Evolutionary conservation across 768 basidiomycete genomes (phyloP).

Genomic region (Trametopsis cervina): DNA sequence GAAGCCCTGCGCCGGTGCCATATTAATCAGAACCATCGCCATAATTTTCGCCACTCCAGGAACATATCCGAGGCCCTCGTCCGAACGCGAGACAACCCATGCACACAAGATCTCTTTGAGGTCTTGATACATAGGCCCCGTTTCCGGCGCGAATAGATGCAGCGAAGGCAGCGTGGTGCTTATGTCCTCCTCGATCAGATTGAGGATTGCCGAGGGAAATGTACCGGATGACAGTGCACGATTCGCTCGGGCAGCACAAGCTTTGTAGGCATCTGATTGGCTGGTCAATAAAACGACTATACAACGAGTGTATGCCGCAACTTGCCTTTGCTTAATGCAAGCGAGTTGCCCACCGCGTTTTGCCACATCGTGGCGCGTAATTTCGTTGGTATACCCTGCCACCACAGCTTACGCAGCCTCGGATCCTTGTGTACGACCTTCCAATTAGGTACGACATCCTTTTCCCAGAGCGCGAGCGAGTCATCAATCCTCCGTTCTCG

Average conservation of each 20-base stretch:
- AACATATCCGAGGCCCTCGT: slow-evolving; percentile 75
- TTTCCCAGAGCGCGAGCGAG: slow-evolving; percentile 70
- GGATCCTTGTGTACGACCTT: slow-evolving; percentile 61
- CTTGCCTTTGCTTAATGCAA: slow-evolving; percentile 77
- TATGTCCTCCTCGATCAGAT: slow-evolving; percentile 70
- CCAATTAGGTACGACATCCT: slow-evolving; percentile 79
- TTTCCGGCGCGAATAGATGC: slow-evolving; percentile 72
- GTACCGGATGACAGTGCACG: slow-evolving; percentile 56
- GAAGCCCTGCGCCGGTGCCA: slow-evolving; percentile 71
- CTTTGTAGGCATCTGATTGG: slow-evolving; percentile 61
- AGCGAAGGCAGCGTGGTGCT: slow-evolving; percentile 63
- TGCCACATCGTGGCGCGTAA: slow-evolving; percentile 80
- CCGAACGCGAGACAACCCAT: slow-evolving; percentile 81
- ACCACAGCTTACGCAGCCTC: slow-evolving; percentile 69
- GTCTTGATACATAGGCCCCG: slow-evolving; percentile 76
- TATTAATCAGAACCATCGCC: slow-evolving; percentile 82
- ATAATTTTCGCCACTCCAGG: slow-evolving; percentile 66
- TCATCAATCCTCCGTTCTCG: slow-evolving; percentile 67
- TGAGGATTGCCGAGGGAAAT: slow-evolving; percentile 59
- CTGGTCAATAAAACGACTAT: too few relatives aligned
- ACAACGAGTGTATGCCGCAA: neutral
- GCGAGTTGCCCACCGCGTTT: slow-evolving; percentile 73
- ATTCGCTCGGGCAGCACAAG: slow-evolving; percentile 66
- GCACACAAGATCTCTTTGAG: slow-evolving; percentile 80
- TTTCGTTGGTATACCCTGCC: slow-evolving; percentile 82